These are phyloP conservation scores for Amanita inopinata DNA, from an alignment of 768 basidiomycete species.

Conservation along the genomic window DNA sequence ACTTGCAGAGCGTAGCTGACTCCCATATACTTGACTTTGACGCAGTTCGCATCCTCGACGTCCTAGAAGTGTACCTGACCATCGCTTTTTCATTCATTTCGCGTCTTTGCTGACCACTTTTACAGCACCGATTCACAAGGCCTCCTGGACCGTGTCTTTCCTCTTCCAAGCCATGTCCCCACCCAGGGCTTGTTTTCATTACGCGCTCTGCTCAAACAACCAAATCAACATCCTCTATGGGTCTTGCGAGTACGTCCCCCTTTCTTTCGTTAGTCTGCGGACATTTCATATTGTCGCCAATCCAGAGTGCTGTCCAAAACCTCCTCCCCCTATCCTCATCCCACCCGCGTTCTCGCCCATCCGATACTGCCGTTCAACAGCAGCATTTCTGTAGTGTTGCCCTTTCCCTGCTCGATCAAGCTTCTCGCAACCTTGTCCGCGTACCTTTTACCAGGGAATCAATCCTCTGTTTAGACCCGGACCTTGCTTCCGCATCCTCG, in stretches of 20 bases:
- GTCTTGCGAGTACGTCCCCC: slow-evolving; percentile 43
- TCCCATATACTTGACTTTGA: slow-evolving; percentile 18
- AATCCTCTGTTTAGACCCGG: slow-evolving; percentile 23
- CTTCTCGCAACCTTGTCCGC: slow-evolving; percentile 39
- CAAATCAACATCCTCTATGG: slow-evolving; percentile 42
- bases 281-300: slow-evolving; percentile 11
- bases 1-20: slow-evolving; percentile 9
- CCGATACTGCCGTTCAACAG: slow-evolving; percentile 58
- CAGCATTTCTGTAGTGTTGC: slow-evolving; percentile 69
- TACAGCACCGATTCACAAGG: slow-evolving; percentile 64
- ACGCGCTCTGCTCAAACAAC: slow-evolving; percentile 44
- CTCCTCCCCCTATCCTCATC: slow-evolving; percentile 56
- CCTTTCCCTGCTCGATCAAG: slow-evolving; percentile 60
- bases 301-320: slow-evolving; percentile 52
- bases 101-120: slow-evolving; percentile 9
- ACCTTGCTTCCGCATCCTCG: slow-evolving; percentile 10
- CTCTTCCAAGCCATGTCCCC: slow-evolving; percentile 34
- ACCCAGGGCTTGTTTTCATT: slow-evolving; percentile 30
- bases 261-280: slow-evolving; percentile 12
- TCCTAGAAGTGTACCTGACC: slow-evolving; percentile 44
- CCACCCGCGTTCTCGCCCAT: slow-evolving; percentile 52
- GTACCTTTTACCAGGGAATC: slow-evolving; percentile 36
- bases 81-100: neutral
- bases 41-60: slow-evolving; percentile 47
- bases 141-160: slow-evolving; percentile 72